These are phyloP conservation scores for Verticillium nonalfalfae DNA, from an alignment of 2,329 filamentous ascomycete genomes.

Conservation along the genomic window DNA sequence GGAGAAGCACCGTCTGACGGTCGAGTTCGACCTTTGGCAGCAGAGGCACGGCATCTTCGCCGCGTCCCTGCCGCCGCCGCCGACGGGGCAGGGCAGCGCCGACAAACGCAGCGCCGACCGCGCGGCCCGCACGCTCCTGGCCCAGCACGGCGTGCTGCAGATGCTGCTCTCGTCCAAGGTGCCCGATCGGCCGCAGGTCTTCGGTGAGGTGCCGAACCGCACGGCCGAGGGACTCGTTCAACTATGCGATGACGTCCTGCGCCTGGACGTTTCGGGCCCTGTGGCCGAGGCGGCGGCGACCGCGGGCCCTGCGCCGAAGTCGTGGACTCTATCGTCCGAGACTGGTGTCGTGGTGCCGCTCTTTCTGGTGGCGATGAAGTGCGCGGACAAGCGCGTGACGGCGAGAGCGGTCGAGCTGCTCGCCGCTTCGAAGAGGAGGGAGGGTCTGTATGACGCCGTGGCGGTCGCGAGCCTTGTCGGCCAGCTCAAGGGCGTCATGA, in stretches of 20 bases:
- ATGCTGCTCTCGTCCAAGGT: not conserved
- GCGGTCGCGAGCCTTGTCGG: slow-evolving; percentile 1
- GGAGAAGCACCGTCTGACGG: not conserved
- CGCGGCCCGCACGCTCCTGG: not conserved
- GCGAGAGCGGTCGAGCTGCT: not conserved
- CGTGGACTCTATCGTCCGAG: not conserved
- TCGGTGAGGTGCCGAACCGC: not conserved
- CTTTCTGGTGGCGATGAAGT: slow-evolving; percentile 4
- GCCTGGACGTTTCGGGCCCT: too few species aligned
- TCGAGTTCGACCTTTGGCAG: not conserved
- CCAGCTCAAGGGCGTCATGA: not conserved
- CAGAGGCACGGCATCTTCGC: not conserved
- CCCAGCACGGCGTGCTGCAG: not conserved
- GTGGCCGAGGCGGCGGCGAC: not conserved
- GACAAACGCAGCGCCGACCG: not conserved
- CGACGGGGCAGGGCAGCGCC: too few species aligned
- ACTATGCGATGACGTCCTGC: not conserved
- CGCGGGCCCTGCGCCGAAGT: not conserved
- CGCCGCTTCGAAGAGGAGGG: slow-evolving; percentile 17
- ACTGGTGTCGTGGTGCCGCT: slow-evolving; percentile 2
- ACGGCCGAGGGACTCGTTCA: not conserved
- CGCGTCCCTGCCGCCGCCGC: too few species aligned
- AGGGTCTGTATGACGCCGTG: slow-evolving; percentile 35
- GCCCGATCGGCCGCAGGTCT: not conserved
- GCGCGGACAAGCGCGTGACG: not conserved